Base-by-base conservation (phyloP, 345 rosid genomes). In the Salix brachista region DNA sequence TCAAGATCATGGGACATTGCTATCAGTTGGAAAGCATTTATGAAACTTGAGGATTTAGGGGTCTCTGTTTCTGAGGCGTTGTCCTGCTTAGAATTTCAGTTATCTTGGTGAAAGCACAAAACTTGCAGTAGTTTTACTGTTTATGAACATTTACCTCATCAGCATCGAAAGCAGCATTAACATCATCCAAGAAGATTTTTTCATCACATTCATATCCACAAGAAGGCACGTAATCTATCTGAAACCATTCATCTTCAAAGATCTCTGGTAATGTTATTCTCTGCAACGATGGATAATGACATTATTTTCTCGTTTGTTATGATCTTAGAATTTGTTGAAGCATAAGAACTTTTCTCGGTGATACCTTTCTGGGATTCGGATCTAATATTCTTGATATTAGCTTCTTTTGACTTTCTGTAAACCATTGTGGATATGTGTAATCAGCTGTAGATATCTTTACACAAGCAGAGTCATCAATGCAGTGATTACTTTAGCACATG, bases 1-100 rank as follows among this genome's bases (percentile, higher is more conserved):
- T 94, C 97, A 21, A 94, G 92, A 80, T 95, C 99, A 58, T 85
- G 85, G 48, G 97, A 95, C 99, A 93, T 93, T 70, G 97, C 97
- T 83, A 93, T 93, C 87, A 93, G 79, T 77, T 90, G 90, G 78
- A 95, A 95, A 37, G 99, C 99, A 80, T 91, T 93, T 78, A 95
- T 89, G 83, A 90, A 95, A 71, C 86, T 91, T 34, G 99, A 83
- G 37, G 92, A 85, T 61, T 81, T 85, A 2, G 76, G 77, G 39
- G 82, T 85, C 75, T 84, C 81, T 77, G 75, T 75, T 80, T 86
- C 91, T 30, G 76, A 28, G 1, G 71, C 77, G 73, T 85, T 75
- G 21, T 88, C 97, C 98, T 94, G 90, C 76, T 44, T 46, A 80
- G 65, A 77, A 69, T 79, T 72, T 71, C 75, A 65, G 25, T 58